phyloP scores from a whole-genome alignment of 768 basidiomycete genomes.

The Xerocomus brunneocitrinus region DNA sequence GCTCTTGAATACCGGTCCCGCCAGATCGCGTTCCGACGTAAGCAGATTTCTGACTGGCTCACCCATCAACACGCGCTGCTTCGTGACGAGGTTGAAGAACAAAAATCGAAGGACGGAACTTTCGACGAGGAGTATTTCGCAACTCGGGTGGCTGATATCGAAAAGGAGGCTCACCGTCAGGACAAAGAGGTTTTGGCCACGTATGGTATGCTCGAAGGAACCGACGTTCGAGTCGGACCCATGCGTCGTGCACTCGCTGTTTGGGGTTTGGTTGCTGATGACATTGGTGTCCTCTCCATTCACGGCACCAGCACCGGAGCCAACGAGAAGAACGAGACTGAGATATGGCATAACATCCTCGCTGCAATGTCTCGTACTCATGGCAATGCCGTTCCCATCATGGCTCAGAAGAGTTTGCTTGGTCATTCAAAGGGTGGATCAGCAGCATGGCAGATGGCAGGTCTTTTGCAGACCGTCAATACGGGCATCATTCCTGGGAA shows the following conservation, averaged over 20 bases:
- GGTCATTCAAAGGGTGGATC: slow-evolving; percentile 99
- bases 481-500: slow-evolving; percentile 92
- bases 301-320: slow-evolving; percentile 87
- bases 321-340: slow-evolving; percentile 96
- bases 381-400: slow-evolving; percentile 95
- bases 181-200: slow-evolving; percentile 90
- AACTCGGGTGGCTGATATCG: slow-evolving; percentile 75
- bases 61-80: slow-evolving; percentile 82
- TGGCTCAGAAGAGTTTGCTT: slow-evolving; percentile 95
- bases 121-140: slow-evolving; percentile 68
- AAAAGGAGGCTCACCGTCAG: slow-evolving; percentile 85
- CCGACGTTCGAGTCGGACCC: slow-evolving; percentile 81
- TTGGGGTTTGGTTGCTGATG: slow-evolving; percentile 92
- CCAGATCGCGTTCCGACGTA: slow-evolving; percentile 92
- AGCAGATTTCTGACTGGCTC: slow-evolving; percentile 94
- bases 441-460: slow-evolving; percentile 96
- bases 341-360: slow-evolving; percentile 95
- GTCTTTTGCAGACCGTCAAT: slow-evolving; percentile 79
- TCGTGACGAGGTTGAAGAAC: slow-evolving; percentile 67
- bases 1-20: slow-evolving; percentile 86
- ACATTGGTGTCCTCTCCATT: slow-evolving; percentile 85
- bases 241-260: slow-evolving; percentile 94
- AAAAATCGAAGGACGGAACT: slow-evolving; percentile 47
- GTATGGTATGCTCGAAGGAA: slow-evolving; percentile 93
- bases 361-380: slow-evolving; percentile 81